Conservation (phyloP, 2,329 filamentous ascomycete species). For the Gnomoniopsis sp. region DNA sequence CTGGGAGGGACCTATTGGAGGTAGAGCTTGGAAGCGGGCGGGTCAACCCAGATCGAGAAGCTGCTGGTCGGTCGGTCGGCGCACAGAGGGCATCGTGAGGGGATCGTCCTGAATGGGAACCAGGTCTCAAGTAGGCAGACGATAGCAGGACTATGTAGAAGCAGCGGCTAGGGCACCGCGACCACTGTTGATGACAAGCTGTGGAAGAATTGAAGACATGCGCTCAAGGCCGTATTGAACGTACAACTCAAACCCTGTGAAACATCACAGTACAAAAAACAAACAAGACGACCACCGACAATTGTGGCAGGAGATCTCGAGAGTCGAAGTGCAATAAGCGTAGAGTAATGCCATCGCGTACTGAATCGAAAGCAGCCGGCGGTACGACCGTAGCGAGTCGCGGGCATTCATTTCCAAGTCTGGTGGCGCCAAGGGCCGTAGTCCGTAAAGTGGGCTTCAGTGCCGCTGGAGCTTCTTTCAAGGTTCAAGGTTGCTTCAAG, state of each 20-base stretch:
- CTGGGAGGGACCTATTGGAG: slow-evolving; percentile 1
- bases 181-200: neutral
- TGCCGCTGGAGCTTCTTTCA: too few relatives aligned
- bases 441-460: too few relatives aligned
- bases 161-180: neutral
- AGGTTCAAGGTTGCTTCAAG: too few relatives aligned
- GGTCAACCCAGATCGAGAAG: slow-evolving; percentile 15
- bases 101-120: neutral
- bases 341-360: slow-evolving; percentile 16
- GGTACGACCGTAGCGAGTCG: too few relatives aligned
- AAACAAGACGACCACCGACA: neutral
- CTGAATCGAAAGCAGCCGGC: neutral
- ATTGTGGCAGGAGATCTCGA: neutral
- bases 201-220: too few relatives aligned
- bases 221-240: neutral
- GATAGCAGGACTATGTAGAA: slow-evolving; percentile 1
- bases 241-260: neutral
- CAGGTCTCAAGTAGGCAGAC: slow-evolving; percentile 1
- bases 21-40: neutral
- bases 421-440: too few relatives aligned
- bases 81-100: slow-evolving; percentile 5
- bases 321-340: neutral
- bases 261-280: neutral
- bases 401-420: too few relatives aligned
- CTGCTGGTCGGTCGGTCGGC: slow-evolving; percentile 4